phyloP scores from a whole-genome alignment of 768 basidiomycete genomes.

The Rhizopogon vesiculosus region DNA sequence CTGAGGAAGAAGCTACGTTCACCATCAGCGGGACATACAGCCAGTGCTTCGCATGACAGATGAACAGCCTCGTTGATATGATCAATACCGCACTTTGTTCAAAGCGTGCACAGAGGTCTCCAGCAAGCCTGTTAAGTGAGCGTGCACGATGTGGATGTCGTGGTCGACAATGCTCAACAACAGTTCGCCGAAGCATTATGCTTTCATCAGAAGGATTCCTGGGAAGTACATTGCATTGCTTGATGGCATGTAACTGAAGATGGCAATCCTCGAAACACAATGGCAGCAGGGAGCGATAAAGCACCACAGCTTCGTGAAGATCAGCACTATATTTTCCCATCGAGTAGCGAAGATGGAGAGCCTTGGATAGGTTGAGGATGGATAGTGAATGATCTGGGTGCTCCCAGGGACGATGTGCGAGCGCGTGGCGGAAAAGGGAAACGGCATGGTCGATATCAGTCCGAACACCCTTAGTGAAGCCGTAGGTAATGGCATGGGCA shows the following conservation, averaged over 20 bases:
- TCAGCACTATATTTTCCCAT: too few relatives aligned
- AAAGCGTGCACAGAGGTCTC: background rate
- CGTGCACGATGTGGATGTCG: background rate
- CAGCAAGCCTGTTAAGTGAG: background rate
- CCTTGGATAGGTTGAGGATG: too few relatives aligned
- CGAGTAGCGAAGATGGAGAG: too few relatives aligned
- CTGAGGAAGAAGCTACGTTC: background rate
- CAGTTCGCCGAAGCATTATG: background rate
- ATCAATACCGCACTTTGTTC: background rate
- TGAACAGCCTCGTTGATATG: background rate
- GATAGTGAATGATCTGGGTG: too few relatives aligned
- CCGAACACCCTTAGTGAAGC: too few relatives aligned
- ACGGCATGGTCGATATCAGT: too few relatives aligned
- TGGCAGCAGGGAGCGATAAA: too few relatives aligned
- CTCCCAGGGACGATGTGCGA: too few relatives aligned
- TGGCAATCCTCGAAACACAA: background rate
- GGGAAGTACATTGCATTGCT: background rate
- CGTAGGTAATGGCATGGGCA: too few relatives aligned
- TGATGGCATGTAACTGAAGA: background rate
- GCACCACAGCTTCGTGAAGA: too few relatives aligned
- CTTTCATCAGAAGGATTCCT: background rate
- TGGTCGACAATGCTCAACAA: background rate
- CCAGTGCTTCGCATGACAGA: background rate
- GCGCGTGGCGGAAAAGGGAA: too few relatives aligned
- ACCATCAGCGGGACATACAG: constrained; percentile 16